These are phyloP conservation scores for Dendrocalamus latiflorus DNA, from an alignment of 202 grass and related monocot genomes.

Conservation along the genomic window DNA sequence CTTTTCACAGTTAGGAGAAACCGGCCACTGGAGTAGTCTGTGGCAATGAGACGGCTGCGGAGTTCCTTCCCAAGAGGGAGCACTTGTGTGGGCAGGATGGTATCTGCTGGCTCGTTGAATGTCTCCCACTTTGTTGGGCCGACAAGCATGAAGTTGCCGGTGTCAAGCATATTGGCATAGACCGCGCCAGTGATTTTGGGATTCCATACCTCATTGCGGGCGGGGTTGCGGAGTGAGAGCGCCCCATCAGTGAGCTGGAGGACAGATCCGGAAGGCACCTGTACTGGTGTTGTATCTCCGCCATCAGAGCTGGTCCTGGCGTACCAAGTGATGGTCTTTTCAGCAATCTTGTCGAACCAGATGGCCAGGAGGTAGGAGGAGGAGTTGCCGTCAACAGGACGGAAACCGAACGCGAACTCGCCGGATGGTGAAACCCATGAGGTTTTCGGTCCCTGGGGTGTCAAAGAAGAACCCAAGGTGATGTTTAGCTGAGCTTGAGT, in stretches of 20 bases:
- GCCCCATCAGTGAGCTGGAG: neutral
- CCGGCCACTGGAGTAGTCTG: constrained; percentile 27
- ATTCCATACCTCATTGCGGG: constrained; percentile 22
- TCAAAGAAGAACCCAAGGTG: constrained; percentile 21
- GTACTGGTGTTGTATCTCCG: neutral
- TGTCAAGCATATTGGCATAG: constrained; percentile 45
- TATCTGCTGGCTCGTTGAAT: constrained; percentile 41
- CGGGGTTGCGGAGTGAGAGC: constrained; percentile 10
- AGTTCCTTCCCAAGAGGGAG: neutral
- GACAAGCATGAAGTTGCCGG: constrained; percentile 36
- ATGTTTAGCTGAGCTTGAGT: constrained; percentile 27
- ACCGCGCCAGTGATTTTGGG: neutral
- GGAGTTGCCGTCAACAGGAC: neutral
- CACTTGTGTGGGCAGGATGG: constrained; percentile 50
- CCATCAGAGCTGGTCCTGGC: neutral
- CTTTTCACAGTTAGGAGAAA: constrained; percentile 18
- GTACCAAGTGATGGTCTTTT: constrained; percentile 19
- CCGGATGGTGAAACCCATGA: constrained; percentile 38
- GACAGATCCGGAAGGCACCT: neutral
- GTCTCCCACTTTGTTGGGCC: constrained; percentile 27
- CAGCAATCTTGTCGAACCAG: constrained; percentile 40
- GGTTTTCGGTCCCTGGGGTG: constrained; percentile 22
- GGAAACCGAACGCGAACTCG: constrained; percentile 41
- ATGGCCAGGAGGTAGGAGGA: constrained; percentile 30
- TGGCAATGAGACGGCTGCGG: constrained; percentile 23